phyloP scores from a whole-genome alignment of 1,284 basidiomycete species.

The Pascua guehoae region DNA sequence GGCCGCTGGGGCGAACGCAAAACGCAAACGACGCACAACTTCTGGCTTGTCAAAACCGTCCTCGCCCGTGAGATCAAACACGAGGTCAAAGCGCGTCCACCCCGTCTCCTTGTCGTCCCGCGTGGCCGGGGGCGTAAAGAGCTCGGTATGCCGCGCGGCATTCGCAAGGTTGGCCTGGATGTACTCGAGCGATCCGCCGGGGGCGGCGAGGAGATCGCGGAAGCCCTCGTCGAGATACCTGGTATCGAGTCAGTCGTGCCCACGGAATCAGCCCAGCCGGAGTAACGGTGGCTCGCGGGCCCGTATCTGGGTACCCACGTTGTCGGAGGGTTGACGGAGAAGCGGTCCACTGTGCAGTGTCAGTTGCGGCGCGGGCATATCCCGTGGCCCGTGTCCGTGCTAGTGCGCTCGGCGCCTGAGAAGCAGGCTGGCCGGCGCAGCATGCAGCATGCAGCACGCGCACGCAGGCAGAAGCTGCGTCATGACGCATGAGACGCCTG shows the following conservation, averaged over 20 bases:
- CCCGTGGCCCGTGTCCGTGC: neutral
- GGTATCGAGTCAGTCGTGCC: too few relatives aligned
- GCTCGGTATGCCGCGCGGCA: slow-evolving; percentile 27
- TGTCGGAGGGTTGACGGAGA: slow-evolving; percentile 75
- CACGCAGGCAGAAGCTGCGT: neutral
- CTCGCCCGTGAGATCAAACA: slow-evolving; percentile 59
- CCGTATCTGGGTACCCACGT: slow-evolving; percentile 69
- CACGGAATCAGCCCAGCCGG: too few relatives aligned
- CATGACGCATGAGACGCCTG: neutral
- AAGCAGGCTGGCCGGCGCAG: neutral
- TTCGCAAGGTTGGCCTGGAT: slow-evolving; percentile 75
- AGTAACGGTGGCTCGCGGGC: too few relatives aligned
- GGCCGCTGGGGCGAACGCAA: too few relatives aligned
- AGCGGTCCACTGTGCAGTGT: slow-evolving; percentile 67
- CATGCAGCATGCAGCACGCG: too few relatives aligned
- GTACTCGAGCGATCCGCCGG: slow-evolving; percentile 56
- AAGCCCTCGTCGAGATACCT: slow-evolving; percentile 79
- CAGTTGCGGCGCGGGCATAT: slow-evolving; percentile 1
- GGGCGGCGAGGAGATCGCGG: slow-evolving; percentile 57
- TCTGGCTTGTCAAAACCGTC: slow-evolving; percentile 72
- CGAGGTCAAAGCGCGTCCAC: slow-evolving; percentile 35
- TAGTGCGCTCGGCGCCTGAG: neutral
- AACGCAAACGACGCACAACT: slow-evolving; percentile 53
- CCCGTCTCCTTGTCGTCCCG: slow-evolving; percentile 19
- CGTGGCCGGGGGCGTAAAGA: slow-evolving; percentile 35